Conservation (phyloP, 2,329 filamentous ascomycete species). For the Neonectria ditissima region DNA sequence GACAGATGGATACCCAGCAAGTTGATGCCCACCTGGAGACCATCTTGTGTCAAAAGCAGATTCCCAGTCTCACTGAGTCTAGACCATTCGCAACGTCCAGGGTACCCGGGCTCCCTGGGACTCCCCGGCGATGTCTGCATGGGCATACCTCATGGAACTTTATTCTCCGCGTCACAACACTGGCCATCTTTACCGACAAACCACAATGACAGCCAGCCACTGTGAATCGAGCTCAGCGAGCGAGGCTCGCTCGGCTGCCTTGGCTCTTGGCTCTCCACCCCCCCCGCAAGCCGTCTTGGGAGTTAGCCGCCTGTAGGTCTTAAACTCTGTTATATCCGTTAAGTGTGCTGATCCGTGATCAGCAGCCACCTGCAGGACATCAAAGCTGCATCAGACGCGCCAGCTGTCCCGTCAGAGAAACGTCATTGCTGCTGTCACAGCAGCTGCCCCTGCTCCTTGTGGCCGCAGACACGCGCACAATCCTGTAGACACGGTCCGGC, state of each 20-base stretch:
- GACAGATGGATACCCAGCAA: slow-evolving; percentile 8
- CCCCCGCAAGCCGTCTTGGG: not conserved
- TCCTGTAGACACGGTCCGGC: slow-evolving; percentile 16
- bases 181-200: slow-evolving; percentile 1
- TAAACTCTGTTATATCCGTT: not conserved
- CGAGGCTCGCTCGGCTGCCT: not conserved
- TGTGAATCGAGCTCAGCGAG: slow-evolving; percentile 3
- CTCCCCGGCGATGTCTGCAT: not conserved
- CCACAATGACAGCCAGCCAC: not conserved
- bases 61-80: slow-evolving; percentile 15
- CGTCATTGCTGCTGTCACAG: slow-evolving; percentile 16
- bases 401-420: slow-evolving; percentile 13
- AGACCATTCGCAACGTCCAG: slow-evolving; percentile 19
- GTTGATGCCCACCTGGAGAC: slow-evolving; percentile 18
- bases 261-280: not conserved
- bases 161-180: not conserved
- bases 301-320: slow-evolving; percentile 4
- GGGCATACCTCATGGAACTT: not conserved
- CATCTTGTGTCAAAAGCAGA: slow-evolving; percentile 15
- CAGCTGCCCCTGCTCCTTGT: slow-evolving; percentile 18
- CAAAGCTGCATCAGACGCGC: slow-evolving; percentile 35
- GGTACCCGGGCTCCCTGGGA: not conserved
- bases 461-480: slow-evolving; percentile 10
- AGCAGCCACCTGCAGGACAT: slow-evolving; percentile 38
- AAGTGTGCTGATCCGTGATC: not conserved